phyloP scores from a whole-genome alignment of 1,284 basidiomycete genomes.

The Naganishia albida region DNA sequence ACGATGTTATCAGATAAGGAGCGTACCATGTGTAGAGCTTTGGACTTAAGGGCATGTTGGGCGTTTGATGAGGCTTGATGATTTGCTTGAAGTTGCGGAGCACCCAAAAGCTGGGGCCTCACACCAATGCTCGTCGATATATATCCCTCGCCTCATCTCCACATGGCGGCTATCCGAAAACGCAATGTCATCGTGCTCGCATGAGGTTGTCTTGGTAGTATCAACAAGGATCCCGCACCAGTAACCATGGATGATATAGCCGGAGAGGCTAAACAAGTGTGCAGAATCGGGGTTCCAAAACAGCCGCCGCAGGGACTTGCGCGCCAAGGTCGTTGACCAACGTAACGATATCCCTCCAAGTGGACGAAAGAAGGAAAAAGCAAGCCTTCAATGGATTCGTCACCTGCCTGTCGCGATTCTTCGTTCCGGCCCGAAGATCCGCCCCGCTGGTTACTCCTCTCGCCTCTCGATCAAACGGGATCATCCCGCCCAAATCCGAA shows the following conservation, averaged over 20 bases:
- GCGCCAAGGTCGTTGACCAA: no score
- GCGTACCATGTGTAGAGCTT: constrained; percentile 24
- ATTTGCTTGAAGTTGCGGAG: background rate
- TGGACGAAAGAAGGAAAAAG: no score
- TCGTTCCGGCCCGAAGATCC: no score
- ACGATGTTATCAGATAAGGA: background rate
- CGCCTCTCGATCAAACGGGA: no score
- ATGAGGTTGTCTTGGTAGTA: background rate
- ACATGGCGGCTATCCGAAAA: constrained; percentile 1
- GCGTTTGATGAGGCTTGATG: background rate
- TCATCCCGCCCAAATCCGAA: no score
- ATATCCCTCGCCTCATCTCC: constrained; percentile 6
- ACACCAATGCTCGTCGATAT: background rate
- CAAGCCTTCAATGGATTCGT: no score
- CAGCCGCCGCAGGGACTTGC: background rate
- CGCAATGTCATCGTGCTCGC: background rate
- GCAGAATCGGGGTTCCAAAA: background rate
- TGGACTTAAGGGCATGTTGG: constrained; percentile 18
- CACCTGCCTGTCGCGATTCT: no score
- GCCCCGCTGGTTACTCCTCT: no score
- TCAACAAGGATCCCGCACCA: background rate
- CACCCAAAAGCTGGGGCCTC: background rate
- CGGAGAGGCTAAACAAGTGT: constrained; percentile 19
- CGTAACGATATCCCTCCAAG: no score
- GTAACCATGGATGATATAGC: background rate